Evolutionary conservation across 306 rosid species (phyloP).

Genomic region (Fragaria iinumae): DNA sequence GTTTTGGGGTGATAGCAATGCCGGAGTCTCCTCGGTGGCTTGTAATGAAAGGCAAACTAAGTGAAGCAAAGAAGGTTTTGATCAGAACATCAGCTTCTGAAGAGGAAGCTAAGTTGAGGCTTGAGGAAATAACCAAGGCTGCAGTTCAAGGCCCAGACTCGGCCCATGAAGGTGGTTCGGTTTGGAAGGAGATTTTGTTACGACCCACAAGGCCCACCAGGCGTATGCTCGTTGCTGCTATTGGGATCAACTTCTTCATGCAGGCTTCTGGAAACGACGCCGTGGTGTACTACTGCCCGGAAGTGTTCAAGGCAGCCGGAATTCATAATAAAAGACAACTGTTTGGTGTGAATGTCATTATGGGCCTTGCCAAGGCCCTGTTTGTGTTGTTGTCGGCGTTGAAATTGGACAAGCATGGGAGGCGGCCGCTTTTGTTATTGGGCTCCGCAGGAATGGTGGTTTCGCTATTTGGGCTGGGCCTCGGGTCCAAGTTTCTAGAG

Average conservation of each 20-base stretch:
- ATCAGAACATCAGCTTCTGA: constrained; percentile 41
- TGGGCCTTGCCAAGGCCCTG: constrained; percentile 64
- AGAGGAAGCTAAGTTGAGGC: constrained; percentile 64
- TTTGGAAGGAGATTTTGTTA: constrained; percentile 67
- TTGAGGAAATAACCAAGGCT: constrained; percentile 48
- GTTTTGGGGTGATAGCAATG: constrained; percentile 58
- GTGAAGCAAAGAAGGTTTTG: constrained; percentile 61
- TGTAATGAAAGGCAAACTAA: constrained; percentile 49
- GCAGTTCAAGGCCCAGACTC: constrained; percentile 16
- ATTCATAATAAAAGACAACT: constrained; percentile 47
- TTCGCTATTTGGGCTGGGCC: constrained; percentile 51
- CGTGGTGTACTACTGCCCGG: constrained; percentile 74
- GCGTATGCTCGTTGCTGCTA: constrained; percentile 57
- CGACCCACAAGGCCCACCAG: constrained; percentile 48
- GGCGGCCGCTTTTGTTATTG: constrained; percentile 69
- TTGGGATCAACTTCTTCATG: constrained; percentile 87
- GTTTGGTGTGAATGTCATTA: constrained; percentile 57
- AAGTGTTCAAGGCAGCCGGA: constrained; percentile 73
- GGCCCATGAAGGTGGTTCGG: constrained; percentile 36
- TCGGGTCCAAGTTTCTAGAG: constrained; percentile 55
- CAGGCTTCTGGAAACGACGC: constrained; percentile 96
- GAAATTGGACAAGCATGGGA: constrained; percentile 60
- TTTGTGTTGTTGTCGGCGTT: constrained; percentile 59
- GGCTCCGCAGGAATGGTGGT: constrained; percentile 62
- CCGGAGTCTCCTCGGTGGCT: constrained; percentile 90